Conservation (phyloP, 2,329 filamentous ascomycete species). For the Neonectria magnoliae region DNA sequence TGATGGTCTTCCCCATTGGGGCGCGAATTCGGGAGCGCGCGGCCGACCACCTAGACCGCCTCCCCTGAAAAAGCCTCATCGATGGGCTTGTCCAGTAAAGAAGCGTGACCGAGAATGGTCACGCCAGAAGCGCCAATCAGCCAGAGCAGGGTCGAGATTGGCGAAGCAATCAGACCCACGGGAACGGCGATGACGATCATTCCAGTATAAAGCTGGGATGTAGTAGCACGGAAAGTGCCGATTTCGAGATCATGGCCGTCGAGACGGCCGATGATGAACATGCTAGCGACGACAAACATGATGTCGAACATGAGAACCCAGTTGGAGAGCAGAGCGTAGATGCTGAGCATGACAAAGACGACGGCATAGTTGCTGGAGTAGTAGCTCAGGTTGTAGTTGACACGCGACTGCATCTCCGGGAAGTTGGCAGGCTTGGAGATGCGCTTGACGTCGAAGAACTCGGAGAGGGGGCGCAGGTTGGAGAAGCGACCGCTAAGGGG, state of each 20-base stretch:
- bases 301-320: slow-evolving; percentile 90
- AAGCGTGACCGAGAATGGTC: slow-evolving; percentile 92
- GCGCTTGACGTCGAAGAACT: slow-evolving; percentile 97
- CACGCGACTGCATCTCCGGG: slow-evolving; percentile 84
- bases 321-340: slow-evolving; percentile 95
- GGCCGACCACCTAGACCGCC: slow-evolving; percentile 99
- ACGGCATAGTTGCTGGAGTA: slow-evolving; percentile 99
- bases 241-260: slow-evolving; percentile 89
- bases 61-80: slow-evolving; percentile 99
- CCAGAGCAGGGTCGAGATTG: slow-evolving; percentile 89
- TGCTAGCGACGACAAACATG: slow-evolving; percentile 82
- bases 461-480: slow-evolving; percentile 88
- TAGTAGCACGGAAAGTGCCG: slow-evolving; percentile 82
- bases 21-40: slow-evolving; percentile 95
- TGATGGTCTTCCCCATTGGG: slow-evolving; percentile 99
- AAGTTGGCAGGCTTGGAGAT: slow-evolving; percentile 95
- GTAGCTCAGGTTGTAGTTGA: slow-evolving; percentile 97
- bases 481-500: slow-evolving; percentile 85
- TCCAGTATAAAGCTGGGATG: slow-evolving; percentile 93
- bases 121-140: slow-evolving; percentile 95
- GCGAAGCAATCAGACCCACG: slow-evolving; percentile 84
- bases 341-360: slow-evolving; percentile 92
- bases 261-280: slow-evolving; percentile 92
- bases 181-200: slow-evolving; percentile 86
- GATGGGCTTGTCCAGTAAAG: slow-evolving; percentile 97